Evolutionary conservation across 1,284 basidiomycete species (phyloP).

Genomic region (Caloboletus firmus): DNA sequence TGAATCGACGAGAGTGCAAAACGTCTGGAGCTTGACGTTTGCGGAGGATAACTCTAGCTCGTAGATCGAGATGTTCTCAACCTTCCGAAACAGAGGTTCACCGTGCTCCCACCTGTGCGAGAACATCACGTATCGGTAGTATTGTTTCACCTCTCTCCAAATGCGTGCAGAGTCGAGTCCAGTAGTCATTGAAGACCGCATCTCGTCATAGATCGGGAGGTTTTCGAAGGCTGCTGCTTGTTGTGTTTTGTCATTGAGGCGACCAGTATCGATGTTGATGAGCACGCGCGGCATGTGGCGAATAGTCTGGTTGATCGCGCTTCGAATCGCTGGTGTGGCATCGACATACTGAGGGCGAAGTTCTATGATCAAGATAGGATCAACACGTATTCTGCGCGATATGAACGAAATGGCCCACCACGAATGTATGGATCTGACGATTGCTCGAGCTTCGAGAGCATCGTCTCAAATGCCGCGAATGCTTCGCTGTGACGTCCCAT

Average conservation of each 20-base stretch:
- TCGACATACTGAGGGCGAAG: not conserved
- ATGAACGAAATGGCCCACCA: not conserved
- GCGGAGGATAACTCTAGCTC: not conserved
- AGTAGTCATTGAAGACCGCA: conserved; percentile 15
- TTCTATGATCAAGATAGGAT: not conserved
- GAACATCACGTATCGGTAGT: conserved; percentile 21
- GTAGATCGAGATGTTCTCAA: conserved; percentile 7
- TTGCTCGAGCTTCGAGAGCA: not conserved
- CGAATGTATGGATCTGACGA: not conserved
- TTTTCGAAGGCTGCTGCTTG: conserved; percentile 6
- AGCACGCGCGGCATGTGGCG: conserved; percentile 5
- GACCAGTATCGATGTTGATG: conserved; percentile 7
- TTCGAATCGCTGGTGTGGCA: not conserved
- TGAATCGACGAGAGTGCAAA: not conserved
- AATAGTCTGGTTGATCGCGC: not conserved
- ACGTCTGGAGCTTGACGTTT: not conserved
- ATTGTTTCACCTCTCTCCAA: conserved; percentile 4
- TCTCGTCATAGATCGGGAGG: not conserved
- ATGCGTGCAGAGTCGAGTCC: conserved; percentile 5
- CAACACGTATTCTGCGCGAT: not conserved
- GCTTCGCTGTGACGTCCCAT: not conserved
- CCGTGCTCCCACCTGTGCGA: conserved; percentile 1
- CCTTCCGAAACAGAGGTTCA: conserved; percentile 8
- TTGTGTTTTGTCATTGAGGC: not conserved
- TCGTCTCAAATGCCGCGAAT: not conserved